Evolutionary conservation across 2,329 filamentous ascomycete genomes (phyloP), one percentile per base, ranked within the genome.

Genomic region (Colletotrichum lindemuthianum): DNA sequence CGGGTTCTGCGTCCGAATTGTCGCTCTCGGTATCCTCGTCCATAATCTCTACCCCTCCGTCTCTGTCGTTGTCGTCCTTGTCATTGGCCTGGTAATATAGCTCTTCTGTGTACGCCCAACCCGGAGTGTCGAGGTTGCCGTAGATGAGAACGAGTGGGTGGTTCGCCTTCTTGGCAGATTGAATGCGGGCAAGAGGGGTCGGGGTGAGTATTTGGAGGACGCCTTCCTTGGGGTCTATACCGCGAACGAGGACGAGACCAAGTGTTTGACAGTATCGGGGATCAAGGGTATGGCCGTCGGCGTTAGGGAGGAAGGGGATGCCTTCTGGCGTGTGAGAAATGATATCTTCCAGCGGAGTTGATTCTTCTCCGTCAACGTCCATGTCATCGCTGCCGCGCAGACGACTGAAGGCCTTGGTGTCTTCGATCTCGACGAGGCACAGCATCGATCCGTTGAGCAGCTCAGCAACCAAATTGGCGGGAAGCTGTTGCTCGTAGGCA

Each of bases 361-460:
- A 9, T 8, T 64, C 61, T 2, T 33, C 48, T 11, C 55, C 67
- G 34, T 69, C 53, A n/a, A 70, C 16, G 24, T 68, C 67, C 66
- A 67, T 70, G 24, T 57, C 66, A 65, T 54, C 34, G 47, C 37
- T 32, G 16, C 53, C 49, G 24, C 61, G 34, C 56, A 79, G 69
- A 10, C 73, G 72, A 9, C 78, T 74, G 59, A 89, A 84, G 2
- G 87, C 87, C 24, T 73, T 74, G 0, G 73, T 65, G 24, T 84
- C 82, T 56, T 91, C 86, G 8, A 92, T 78, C 36, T 84, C 82
- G 0, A 92, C 86, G 7, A 92, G 78, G 0, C 90, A 88, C 0
- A 95, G 77, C 0, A 93, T 73, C n/a, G 86, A 85, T 13, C 92
- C 92, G 68, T 92, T 89, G 47, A 95, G 85, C 0, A 88, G 82